These are phyloP conservation scores for Salvia miltiorrhiza DNA, from an alignment of 257 asterid species.

Conservation along the genomic window DNA sequence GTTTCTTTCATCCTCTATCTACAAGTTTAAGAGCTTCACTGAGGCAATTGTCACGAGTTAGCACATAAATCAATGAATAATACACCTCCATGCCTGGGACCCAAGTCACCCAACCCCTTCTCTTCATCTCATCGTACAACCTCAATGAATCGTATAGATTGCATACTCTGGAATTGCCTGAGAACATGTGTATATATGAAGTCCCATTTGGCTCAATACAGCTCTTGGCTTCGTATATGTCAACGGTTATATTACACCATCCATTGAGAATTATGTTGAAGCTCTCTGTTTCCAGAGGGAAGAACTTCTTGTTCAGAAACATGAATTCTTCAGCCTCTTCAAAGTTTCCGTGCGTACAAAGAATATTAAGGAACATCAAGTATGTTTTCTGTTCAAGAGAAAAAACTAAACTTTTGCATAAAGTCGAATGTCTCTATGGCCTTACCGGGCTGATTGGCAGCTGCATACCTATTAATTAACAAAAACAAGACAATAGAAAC, in stretches of 20 bases:
- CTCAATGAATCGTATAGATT: constrained; percentile 79
- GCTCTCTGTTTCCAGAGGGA: constrained; percentile 70
- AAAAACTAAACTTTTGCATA: constrained; percentile 69
- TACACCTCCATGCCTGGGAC: constrained; percentile 62
- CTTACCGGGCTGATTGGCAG: constrained; percentile 57
- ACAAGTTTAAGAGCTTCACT: constrained; percentile 65
- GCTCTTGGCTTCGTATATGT: constrained; percentile 78
- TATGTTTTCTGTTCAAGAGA: constrained; percentile 66
- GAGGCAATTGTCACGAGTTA: constrained; percentile 68
- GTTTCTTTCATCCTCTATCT: constrained; percentile 59
- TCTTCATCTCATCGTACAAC: constrained; percentile 86
- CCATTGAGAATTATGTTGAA: constrained; percentile 83
- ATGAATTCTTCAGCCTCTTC: constrained; percentile 94
- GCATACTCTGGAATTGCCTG: constrained; percentile 69
- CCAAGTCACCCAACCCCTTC: constrained; percentile 74
- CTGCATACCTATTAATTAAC: constrained; percentile 54
- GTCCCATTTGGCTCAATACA: constrained; percentile 69
- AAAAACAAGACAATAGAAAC: constrained; percentile 12
- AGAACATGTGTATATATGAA: constrained; percentile 70
- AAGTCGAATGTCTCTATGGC: constrained; percentile 73
- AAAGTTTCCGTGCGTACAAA: constrained; percentile 72
- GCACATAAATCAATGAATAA: constrained; percentile 64
- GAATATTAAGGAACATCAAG: constrained; percentile 58
- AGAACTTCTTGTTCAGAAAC: constrained; percentile 73
- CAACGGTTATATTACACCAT: constrained; percentile 71